Evolutionary conservation across 1,139 yeast species (phyloP).

Genomic region (Diutina catenulata): DNA sequence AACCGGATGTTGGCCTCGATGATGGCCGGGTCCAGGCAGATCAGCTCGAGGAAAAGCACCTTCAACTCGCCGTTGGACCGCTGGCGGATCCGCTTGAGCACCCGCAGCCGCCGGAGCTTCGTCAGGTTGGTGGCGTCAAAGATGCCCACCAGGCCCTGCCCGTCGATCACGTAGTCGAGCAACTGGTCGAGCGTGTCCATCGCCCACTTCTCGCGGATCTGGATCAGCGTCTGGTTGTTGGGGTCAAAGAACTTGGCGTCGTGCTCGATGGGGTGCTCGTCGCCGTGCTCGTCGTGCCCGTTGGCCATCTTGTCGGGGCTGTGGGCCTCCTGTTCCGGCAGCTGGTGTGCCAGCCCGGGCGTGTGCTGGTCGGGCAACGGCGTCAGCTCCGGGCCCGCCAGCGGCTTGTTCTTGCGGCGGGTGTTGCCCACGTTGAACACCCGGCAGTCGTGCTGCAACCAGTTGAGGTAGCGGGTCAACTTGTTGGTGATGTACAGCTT

Average conservation of each 20-base stretch:
- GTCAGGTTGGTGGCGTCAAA: slow-evolving; percentile 95
- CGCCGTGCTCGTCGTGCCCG: neutral
- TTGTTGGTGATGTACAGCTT: slow-evolving; percentile 89
- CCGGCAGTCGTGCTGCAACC: slow-evolving; percentile 83
- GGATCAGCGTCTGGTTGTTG: slow-evolving; percentile 50
- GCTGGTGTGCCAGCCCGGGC: slow-evolving; percentile 16
- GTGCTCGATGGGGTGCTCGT: slow-evolving; percentile 21
- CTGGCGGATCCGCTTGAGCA: slow-evolving; percentile 56
- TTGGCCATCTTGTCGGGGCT: slow-evolving; percentile 6
- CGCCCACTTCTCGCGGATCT: slow-evolving; percentile 88
- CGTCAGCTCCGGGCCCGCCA: slow-evolving; percentile 57
- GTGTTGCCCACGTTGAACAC: slow-evolving; percentile 95
- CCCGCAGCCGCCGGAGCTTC: slow-evolving; percentile 54
- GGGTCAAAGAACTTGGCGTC: slow-evolving; percentile 84
- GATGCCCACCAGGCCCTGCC: slow-evolving; percentile 86
- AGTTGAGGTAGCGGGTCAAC: slow-evolving; percentile 74
- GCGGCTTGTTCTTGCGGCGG: slow-evolving; percentile 57
- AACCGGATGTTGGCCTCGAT: slow-evolving; percentile 75
- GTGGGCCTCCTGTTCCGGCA: slow-evolving; percentile 10
- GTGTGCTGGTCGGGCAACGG: slow-evolving; percentile 65
- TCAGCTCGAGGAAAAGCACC: slow-evolving; percentile 75
- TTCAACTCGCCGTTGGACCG: slow-evolving; percentile 66
- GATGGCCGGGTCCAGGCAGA: slow-evolving; percentile 69
- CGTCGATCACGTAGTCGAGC: slow-evolving; percentile 66
- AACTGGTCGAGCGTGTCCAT: slow-evolving; percentile 83